These are phyloP conservation scores for Calocybe gangraenosa DNA, from an alignment of 768 basidiomycete species.

Conservation along the genomic window DNA sequence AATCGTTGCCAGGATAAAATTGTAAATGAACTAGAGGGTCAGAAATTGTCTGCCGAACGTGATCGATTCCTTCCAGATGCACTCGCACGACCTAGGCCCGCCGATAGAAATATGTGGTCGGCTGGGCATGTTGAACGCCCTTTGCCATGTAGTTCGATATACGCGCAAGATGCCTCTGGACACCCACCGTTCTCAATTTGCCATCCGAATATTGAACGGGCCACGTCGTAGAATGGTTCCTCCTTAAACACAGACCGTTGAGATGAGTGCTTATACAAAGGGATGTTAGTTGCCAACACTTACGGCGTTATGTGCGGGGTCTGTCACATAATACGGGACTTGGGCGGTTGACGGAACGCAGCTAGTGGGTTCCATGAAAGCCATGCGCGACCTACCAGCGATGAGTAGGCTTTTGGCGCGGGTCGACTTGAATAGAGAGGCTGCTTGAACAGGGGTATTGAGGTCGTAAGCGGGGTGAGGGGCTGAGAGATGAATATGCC, in stretches of 20 bases:
- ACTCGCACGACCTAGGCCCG: conserved; percentile 36
- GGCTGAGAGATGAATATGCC: conserved; percentile 34
- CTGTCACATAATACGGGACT: conserved; percentile 35
- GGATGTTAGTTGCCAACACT: conserved; percentile 2
- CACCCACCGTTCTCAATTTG: conserved; percentile 35
- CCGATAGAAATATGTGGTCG: conserved; percentile 42
- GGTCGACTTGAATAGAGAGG: conserved; percentile 29
- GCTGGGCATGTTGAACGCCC: conserved; percentile 28
- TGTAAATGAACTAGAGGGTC: not conserved
- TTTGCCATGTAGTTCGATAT: conserved; percentile 48
- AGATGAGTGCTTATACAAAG: not conserved
- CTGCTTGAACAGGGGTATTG: conserved; percentile 33
- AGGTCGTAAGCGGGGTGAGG: conserved; percentile 38
- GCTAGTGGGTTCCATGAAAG: conserved; percentile 26
- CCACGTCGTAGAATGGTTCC: conserved; percentile 43
- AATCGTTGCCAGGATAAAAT: too few relatives aligned
- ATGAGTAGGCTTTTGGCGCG: conserved; percentile 27
- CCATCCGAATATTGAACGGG: conserved; percentile 33
- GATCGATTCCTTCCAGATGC: conserved; percentile 5
- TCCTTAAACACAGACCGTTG: conserved; percentile 25
- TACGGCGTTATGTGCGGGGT: conserved; percentile 44
- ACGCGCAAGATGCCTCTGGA: conserved; percentile 34
- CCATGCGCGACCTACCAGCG: conserved; percentile 33
- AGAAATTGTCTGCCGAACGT: not conserved
- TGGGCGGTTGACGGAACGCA: conserved; percentile 25